A percentile compares a stretch with the other conserved stretches of the same genome.
Evolutionary conservation across 225 moss, liverwort and hornwort genomes (phyloP).

Genomic region (Takakia lepidozioides): DNA sequence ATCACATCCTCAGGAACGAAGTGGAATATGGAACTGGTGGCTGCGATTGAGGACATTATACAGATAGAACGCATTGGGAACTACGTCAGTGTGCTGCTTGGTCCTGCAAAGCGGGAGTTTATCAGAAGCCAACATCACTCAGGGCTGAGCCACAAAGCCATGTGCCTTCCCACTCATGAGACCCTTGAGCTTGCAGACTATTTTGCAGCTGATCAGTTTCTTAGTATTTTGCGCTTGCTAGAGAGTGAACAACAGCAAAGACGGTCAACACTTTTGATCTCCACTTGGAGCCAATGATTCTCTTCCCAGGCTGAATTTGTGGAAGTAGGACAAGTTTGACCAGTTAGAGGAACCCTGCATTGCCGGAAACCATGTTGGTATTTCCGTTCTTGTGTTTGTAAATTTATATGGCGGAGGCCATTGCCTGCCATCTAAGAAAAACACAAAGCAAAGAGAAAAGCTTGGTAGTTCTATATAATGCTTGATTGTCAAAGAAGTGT

Average conservation of each 20-base stretch:
- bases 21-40: constrained; percentile 81
- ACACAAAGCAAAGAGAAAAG: no score
- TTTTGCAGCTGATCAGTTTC: constrained; percentile 55
- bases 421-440: no score
- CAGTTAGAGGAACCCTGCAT: no score
- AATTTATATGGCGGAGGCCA: no score
- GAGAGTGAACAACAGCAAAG: constrained; percentile 57
- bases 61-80: constrained; percentile 44
- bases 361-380: no score
- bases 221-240: constrained; percentile 50
- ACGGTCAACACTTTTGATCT: constrained; percentile 62
- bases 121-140: constrained; percentile 52
- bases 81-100: constrained; percentile 64
- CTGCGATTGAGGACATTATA: constrained; percentile 82
- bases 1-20: constrained; percentile 64
- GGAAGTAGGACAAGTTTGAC: no score
- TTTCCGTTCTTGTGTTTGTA: no score
- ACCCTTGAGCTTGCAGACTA: constrained; percentile 45
- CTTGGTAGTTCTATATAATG: no score
- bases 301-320: no score
- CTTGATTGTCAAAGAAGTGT: no score
- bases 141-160: constrained; percentile 55
- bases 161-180: constrained; percentile 73
- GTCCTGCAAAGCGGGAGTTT: constrained; percentile 74
- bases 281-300: constrained; percentile 32